A percentile compares a stretch with the other conserved stretches of the same genome.
Evolutionary conservation across 805 yeast genomes (phyloP).

Genomic region (Ogataea salicorniae): DNA sequence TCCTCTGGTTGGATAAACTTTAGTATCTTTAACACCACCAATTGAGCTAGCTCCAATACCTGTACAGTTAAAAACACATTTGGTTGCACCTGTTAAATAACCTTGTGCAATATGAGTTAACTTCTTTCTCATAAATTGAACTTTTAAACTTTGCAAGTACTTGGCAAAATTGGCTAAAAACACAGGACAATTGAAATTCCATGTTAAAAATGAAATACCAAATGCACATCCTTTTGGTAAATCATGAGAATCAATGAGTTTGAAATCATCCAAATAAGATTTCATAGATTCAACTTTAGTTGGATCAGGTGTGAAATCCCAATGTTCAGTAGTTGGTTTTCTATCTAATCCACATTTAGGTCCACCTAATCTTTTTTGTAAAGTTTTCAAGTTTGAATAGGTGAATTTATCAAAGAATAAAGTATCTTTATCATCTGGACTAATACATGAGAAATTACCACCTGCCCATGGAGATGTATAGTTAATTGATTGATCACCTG

Average conservation of each 20-base stretch:
- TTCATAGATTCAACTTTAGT: conserved; percentile 43
- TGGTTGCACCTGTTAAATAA: conserved; percentile 29
- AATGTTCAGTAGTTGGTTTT: conserved; percentile 52
- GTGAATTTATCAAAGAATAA: conserved; percentile 52
- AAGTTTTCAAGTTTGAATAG: conserved; percentile 39
- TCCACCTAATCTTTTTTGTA: conserved; percentile 48
- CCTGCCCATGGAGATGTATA: conserved; percentile 85
- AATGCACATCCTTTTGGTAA: conserved; percentile 49
- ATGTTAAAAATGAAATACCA: conserved; percentile 54
- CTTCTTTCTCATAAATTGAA: conserved; percentile 42
- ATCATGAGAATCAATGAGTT: conserved; percentile 31
- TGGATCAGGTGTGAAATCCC: conserved; percentile 45
- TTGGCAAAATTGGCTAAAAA: conserved; percentile 45
- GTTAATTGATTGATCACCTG: conserved; percentile 71
- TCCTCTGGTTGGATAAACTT: conserved; percentile 71
- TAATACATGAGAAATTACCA: conserved; percentile 55
- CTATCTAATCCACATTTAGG: conserved; percentile 48
- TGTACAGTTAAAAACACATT: conserved; percentile 66
- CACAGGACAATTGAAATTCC: conserved; percentile 70
- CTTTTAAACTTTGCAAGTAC: conserved; percentile 44
- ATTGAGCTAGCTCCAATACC: conserved; percentile 64
- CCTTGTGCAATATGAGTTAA: conserved; percentile 57
- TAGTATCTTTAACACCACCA: conserved; percentile 60
- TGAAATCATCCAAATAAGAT: conserved; percentile 45
- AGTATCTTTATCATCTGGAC: conserved; percentile 50